These are phyloP conservation scores for Xylariaceae sp. DNA, from an alignment of 2,329 filamentous ascomycete genomes.

Conservation along the genomic window DNA sequence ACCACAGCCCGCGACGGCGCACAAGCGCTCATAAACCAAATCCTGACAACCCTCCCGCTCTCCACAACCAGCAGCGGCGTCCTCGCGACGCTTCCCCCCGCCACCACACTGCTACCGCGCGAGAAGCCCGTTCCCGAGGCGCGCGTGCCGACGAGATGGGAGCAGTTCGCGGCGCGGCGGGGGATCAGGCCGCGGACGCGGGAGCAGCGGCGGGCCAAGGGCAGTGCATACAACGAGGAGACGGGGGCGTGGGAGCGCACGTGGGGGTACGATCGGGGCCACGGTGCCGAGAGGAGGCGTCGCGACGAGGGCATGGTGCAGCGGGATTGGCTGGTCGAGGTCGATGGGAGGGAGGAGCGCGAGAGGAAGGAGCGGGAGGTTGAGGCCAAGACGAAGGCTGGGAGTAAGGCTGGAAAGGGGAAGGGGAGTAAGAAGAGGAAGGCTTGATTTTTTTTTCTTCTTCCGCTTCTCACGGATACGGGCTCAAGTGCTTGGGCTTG, in stretches of 20 bases:
- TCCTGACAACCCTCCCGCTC: constrained; percentile 85
- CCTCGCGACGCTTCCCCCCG: constrained; percentile 74
- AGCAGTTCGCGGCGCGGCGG: constrained; percentile 95
- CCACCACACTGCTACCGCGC: constrained; percentile 74
- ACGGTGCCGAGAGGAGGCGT: constrained; percentile 70
- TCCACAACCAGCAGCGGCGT: constrained; percentile 71
- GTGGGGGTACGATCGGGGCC: constrained; percentile 72
- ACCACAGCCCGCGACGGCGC: constrained; percentile 83
- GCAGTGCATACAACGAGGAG: constrained; percentile 82
- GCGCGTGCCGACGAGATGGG: constrained; percentile 90
- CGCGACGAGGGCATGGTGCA: constrained; percentile 74
- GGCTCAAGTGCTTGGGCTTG: not conserved
- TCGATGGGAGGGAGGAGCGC: constrained; percentile 68
- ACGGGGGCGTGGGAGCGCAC: constrained; percentile 88
- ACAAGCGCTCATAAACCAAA: constrained; percentile 93
- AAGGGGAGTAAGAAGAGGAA: constrained; percentile 12
- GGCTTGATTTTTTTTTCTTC: constrained; percentile 8
- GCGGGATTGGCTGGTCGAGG: constrained; percentile 88
- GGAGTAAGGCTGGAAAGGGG: constrained; percentile 43
- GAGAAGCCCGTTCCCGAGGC: constrained; percentile 87
- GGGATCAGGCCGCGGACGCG: constrained; percentile 89
- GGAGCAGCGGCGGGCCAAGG: constrained; percentile 68
- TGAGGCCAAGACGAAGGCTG: constrained; percentile 13
- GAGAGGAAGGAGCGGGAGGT: too few species aligned
- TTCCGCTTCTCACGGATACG: too few species aligned